Evolutionary conservation across 495 filamentous ascomycete genomes (phyloP), one percentile per base, ranked within the genome.

Genomic region (Pseudomonodictys pantanalensis): DNA sequence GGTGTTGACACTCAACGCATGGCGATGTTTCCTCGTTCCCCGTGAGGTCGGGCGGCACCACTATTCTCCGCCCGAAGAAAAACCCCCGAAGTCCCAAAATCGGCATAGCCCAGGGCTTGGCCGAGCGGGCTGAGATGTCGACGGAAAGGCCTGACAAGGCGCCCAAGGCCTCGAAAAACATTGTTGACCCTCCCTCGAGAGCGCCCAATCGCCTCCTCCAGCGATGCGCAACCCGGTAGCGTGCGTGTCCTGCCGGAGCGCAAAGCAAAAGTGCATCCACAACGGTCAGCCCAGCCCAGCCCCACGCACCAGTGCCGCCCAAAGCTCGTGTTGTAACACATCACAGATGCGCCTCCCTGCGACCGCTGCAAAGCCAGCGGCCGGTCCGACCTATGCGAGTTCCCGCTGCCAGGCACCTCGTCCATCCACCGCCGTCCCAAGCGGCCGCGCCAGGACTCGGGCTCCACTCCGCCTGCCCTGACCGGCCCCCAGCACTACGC

Each of bases 141-240:
- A n/a, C n/a, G n/a, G n/a, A n/a, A n/a, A n/a, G n/a, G n/a, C n/a
- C n/a, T n/a, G n/a, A n/a, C n/a, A n/a, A n/a, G n/a, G n/a, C n/a
- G n/a, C n/a, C n/a, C n/a, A n/a, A n/a, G n/a, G n/a, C n/a, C n/a
- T n/a, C n/a, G n/a, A n/a, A n/a, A n/a, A n/a, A n/a, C n/a, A n/a
- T n/a, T n/a, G n/a, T n/a, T n/a, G n/a, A n/a, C n/a, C n/a, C n/a
- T n/a, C n/a, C n/a, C n/a, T n/a, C n/a, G n/a, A n/a, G n/a, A n/a
- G n/a, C n/a, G n/a, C n/a, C n/a, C n/a, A n/a, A n/a, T n/a, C n/a
- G n/a, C n/a, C n/a, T n/a, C n/a, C n/a, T n/a, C 18, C 46, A 5
- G 18, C 52, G 20, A 69, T 69, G 67, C 53, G 67, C 45, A 68
- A 68, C 50, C 60, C 67, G 10, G 62, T 69, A 24, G 67, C 67